Evolutionary conservation across 441 rosid species (phyloP), one percentile per base, ranked within the genome.

Genomic region (Manihot esculenta): DNA sequence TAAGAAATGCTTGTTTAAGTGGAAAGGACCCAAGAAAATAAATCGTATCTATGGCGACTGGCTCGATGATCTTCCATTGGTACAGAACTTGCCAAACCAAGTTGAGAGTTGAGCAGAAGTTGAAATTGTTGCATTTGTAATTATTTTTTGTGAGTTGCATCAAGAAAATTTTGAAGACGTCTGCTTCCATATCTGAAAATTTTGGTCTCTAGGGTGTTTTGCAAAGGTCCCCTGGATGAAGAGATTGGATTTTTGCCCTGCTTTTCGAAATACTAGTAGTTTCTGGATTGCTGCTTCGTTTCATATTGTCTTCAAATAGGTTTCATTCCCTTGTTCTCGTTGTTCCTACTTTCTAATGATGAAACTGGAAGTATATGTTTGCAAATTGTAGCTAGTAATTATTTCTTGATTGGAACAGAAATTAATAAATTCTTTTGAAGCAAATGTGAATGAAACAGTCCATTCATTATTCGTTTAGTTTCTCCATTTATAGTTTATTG

Each of bases 11-110:
- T 70, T 89, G 53, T 72, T 88, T 72, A 95, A 88, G 76, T 88
- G 92, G 93, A 95, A 90, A 69, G 93, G 88, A 66, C 80, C 81
- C 26, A 89, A 85, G 95, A 93, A 93, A 77, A 88, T 95, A 70
- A 89, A 95, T 35, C 78, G 88, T 45, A 93, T 95, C 48, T 93
- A 95, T 72, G 98, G 84, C 7, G 98, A 93, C 62, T 95, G 99
- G 99, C 90, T 93, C 7, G 97, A 93, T 30, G 99, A 93, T 83
- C 68, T 89, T 77, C 98, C 98, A 42, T 77, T 89, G 65, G 79
- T 73, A 26, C 86, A 77, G 57, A 85, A 79, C 75, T 67, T 77
- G 65, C 80, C 92, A 0, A 85, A 77, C 68, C 89, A 80, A 74
- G 88, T 83, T 17, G 92, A 88, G 86, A 83, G 82, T 76, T 91